Conservation (phyloP, 371 early-diverging fungal species). For the Actinomucor elegans region DNA sequence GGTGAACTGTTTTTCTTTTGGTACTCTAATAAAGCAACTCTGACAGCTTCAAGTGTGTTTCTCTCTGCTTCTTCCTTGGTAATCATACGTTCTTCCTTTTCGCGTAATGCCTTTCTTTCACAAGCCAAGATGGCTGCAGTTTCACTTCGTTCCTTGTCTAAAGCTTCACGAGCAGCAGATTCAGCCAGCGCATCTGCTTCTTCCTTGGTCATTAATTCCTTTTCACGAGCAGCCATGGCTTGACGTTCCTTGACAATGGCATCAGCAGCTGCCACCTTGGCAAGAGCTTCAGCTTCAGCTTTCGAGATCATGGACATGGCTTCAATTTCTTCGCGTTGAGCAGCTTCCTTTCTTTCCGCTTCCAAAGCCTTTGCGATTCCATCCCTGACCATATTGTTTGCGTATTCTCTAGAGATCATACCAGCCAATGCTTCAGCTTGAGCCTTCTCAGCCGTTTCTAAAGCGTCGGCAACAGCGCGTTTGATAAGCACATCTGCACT, state of each 20-base stretch:
- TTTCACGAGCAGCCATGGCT: conserved; percentile 24
- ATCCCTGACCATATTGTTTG: conserved; percentile 7
- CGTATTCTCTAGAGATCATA: conserved; percentile 19
- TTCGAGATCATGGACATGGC: conserved; percentile 25
- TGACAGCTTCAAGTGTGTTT: conserved; percentile 11
- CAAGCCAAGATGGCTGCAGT: conserved; percentile 3
- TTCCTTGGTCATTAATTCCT: conserved; percentile 24
- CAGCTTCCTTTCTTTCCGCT: conserved; percentile 15
- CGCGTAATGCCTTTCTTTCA: conserved; percentile 20
- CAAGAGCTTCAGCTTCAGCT: conserved; percentile 22
- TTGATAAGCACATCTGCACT: conserved; percentile 16
- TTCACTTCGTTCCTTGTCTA: conserved; percentile 16
- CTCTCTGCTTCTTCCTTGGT: conserved; percentile 17
- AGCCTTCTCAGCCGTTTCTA: conserved; percentile 9
- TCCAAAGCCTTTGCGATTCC: conserved; percentile 18
- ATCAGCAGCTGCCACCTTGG: conserved; percentile 27
- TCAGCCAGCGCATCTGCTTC: conserved; percentile 12
- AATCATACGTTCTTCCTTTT: conserved; percentile 20
- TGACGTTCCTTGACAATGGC: conserved; percentile 32
- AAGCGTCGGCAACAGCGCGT: conserved; percentile 15
- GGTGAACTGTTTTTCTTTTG: neutral
- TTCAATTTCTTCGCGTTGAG: conserved; percentile 16
- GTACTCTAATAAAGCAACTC: conserved; percentile 11
- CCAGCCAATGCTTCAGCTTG: conserved; percentile 11
- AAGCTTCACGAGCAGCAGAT: conserved; percentile 17